phyloP scores from a whole-genome alignment of 768 basidiomycete genomes.

The Serendipita vermifera region DNA sequence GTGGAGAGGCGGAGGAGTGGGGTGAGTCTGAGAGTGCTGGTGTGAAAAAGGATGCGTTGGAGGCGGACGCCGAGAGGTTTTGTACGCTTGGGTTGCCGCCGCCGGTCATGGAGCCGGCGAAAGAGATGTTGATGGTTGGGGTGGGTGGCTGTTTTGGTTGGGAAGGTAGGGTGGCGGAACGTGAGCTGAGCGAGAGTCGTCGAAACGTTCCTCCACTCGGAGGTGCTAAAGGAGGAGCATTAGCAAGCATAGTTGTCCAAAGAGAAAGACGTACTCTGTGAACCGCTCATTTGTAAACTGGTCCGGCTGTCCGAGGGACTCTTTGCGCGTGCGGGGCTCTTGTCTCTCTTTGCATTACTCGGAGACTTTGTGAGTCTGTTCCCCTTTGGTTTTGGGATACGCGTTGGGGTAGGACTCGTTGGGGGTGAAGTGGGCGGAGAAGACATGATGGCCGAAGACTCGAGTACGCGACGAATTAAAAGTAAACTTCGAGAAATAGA shows the following conservation, averaged over 20 bases:
- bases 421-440: not conserved
- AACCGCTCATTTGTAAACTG: too few relatives aligned
- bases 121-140: not conserved
- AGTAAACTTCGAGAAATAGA: too few relatives aligned
- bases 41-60: not conserved
- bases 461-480: too few relatives aligned
- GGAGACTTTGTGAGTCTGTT: slow-evolving; percentile 4
- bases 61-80: not conserved
- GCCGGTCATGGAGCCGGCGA: not conserved
- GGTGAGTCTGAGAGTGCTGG: not conserved
- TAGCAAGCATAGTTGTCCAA: not conserved
- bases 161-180: not conserved
- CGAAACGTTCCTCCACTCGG: not conserved
- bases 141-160: not conserved
- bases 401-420: not conserved
- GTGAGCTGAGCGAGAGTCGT: not conserved
- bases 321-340: not conserved
- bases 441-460: not conserved
- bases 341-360: not conserved
- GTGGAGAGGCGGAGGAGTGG: not conserved
- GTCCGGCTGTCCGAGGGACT: not conserved
- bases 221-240: not conserved
- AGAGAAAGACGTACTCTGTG: not conserved
- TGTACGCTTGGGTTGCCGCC: not conserved
- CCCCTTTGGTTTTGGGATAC: not conserved